Evolutionary conservation across 139 green algal species (phyloP), one percentile per base, ranked within the genome.

Genomic region (Micromonas commoda): DNA sequence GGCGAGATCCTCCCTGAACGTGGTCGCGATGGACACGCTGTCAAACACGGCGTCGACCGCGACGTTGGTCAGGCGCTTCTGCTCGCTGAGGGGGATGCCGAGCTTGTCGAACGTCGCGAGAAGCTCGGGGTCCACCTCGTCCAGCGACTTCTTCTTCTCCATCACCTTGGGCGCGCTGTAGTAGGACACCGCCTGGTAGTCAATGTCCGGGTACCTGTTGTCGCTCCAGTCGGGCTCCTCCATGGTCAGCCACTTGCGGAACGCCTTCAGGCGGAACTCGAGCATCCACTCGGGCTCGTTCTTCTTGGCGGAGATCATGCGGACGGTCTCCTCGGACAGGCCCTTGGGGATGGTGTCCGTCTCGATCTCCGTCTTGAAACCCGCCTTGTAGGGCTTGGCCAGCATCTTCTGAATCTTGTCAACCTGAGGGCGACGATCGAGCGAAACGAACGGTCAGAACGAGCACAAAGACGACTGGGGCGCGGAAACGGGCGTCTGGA

Each of bases 231-330:
- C 79, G 0, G 93, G 93, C 81, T 97, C 92, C 71, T 89, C 88
- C 96, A 99, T 98, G 2, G 91, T 98, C 16, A 97, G 86, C 96
- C 96, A 99, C 57, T 93, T 92, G 23, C 89, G 80, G 81, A 90
- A 99, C 0, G 95, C 96, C 64, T 91, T 92, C 19, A 99, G 86
- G 19, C 86, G 66, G 75, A 98, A 99, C 35, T 99, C 95, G 28
- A 99, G 90, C 89, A 99, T 91, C 96, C 96, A 99, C 35, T 99
- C 93, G 16, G 96, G 96, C 88, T 99, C 96, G 2, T 94, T 85
- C 88, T 99, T 99, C 87, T 99, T 99, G 33, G 88, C 89, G 0
- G 89, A 96, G 45, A 99, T 98, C 13, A 94, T 88, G 0, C 94
- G 84, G 29, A 99, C 94, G 9, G 95, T 92, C n/a, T 97, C 91